These are phyloP conservation scores for Aphanoascus verrucosus DNA, from an alignment of 2,329 filamentous ascomycete species.

Conservation along the genomic window DNA sequence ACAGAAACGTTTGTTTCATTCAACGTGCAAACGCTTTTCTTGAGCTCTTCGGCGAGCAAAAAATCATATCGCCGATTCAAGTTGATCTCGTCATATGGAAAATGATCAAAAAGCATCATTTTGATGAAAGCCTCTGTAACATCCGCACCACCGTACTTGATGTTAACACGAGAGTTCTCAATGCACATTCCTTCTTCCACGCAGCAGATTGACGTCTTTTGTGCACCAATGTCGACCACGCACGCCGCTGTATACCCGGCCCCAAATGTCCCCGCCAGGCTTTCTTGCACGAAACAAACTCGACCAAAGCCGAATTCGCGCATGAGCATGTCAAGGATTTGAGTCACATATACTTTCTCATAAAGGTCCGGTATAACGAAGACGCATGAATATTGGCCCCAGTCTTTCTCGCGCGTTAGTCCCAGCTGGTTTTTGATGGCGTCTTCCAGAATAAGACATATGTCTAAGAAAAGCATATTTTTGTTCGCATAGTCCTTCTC, in stretches of 20 bases:
- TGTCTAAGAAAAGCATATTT: slow-evolving; percentile 72
- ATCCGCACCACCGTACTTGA: slow-evolving; percentile 88
- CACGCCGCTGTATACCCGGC: slow-evolving; percentile 90
- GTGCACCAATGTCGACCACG: slow-evolving; percentile 89
- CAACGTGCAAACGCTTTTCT: slow-evolving; percentile 86
- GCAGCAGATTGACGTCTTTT: slow-evolving; percentile 94
- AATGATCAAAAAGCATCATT: slow-evolving; percentile 95
- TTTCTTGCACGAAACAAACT: slow-evolving; percentile 92
- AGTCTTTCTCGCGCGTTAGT: slow-evolving; percentile 64
- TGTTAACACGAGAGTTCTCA: slow-evolving; percentile 86
- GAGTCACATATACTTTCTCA: slow-evolving; percentile 83
- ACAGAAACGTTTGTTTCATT: slow-evolving; percentile 82
- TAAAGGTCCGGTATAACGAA: slow-evolving; percentile 95
- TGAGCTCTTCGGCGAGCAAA: slow-evolving; percentile 85
- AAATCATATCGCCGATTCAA: slow-evolving; percentile 83
- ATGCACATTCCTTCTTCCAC: slow-evolving; percentile 93
- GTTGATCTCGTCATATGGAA: slow-evolving; percentile 92
- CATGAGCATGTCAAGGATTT: slow-evolving; percentile 73
- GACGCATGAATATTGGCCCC: slow-evolving; percentile 89
- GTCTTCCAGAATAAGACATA: slow-evolving; percentile 76
- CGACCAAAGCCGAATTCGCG: slow-evolving; percentile 80
- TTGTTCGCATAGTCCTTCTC: slow-evolving; percentile 76
- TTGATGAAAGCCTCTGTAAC: slow-evolving; percentile 91
- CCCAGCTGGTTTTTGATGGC: slow-evolving; percentile 78
- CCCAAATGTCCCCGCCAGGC: slow-evolving; percentile 85